phyloP scores from a whole-genome alignment of 1,284 basidiomycete species.

The Ustilago esculenta region DNA sequence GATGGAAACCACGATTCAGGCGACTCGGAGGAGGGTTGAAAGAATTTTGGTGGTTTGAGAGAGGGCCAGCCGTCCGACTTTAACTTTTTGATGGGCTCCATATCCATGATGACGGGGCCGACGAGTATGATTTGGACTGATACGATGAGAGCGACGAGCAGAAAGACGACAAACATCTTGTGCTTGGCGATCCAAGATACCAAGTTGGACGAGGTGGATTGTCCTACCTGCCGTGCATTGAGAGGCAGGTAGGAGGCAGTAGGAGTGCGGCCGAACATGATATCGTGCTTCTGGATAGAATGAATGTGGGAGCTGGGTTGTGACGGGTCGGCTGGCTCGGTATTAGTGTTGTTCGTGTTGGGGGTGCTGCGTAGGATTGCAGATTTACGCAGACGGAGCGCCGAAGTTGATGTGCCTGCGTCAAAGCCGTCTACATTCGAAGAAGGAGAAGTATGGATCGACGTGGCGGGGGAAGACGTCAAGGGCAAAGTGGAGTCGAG shows the following conservation, averaged over 20 bases:
- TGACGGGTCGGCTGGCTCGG: background rate
- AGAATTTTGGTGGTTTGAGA: constrained; percentile 30
- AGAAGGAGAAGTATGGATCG: background rate
- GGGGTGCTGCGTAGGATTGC: background rate
- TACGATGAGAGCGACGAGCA: constrained; percentile 34
- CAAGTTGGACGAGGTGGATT: constrained; percentile 27
- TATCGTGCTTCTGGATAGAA: constrained; percentile 1
- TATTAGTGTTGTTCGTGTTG: background rate
- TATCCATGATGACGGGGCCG: constrained; percentile 33
- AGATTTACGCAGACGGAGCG: constrained; percentile 30
- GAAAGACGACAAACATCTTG: constrained; percentile 38
- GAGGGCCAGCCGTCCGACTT: constrained; percentile 19
- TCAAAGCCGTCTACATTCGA: constrained; percentile 3
- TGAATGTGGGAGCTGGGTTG: background rate
- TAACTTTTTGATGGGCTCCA: constrained; percentile 40
- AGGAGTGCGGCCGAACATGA: constrained; percentile 37
- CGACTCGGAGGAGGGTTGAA: constrained; percentile 14
- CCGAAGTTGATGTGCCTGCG: background rate
- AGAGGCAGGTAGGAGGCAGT: constrained; percentile 41
- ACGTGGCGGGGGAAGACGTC: background rate
- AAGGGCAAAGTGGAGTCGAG: background rate
- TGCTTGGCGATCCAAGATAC: constrained; percentile 47
- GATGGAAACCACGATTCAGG: constrained; percentile 27
- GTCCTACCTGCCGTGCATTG: constrained; percentile 22
- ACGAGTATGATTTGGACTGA: constrained; percentile 38